Evolutionary conservation across 371 early-diverging fungal genomes (phyloP), one percentile per base, ranked within the genome.

Genomic region (Mucor saturninus): DNA sequence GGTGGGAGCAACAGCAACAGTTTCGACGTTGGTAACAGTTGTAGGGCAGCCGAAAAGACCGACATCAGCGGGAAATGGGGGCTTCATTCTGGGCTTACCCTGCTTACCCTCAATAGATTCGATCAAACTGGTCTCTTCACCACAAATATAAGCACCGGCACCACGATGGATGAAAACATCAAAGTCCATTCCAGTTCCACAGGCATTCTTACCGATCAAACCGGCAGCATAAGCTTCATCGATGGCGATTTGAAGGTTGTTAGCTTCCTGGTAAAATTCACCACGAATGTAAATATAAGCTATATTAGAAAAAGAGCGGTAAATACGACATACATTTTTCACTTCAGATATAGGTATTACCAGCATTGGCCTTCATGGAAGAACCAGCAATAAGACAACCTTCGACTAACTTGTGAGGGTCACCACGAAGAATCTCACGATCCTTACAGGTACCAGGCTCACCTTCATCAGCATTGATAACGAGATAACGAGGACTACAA

Each of bases 361-460:
- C 93, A 60, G 97, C 96, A 71, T 87, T 93, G 67, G 98, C 98
- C 69, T 93, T 88, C 97, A 98, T 98, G 60, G 98, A 94, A 60
- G 94, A 88, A 57, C 98, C 98, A 57, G 98, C 98, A 37, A 98
- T 65, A 71, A 98, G 81, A 74, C 97, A 97, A 61, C 98, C 98
- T 80, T 98, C 98, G 58, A 98, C 81, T 54, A 97, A 87, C 83
- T 97, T 98, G 85, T 98, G 98, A 53, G 98, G 98, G 66, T 98
- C 98, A 71, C 94, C 91, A 67, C 98, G 92, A 86, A 98, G 86
- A 70, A 98, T 98, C 76, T 98, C 98, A 69, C 98, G 92, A 85
- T 98, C 98, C 83, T 98, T 98, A 90, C 98, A 98, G 56, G 98
- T 98, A 61, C 97, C 97, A 11, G 98, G 98, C 79, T 98, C 97